phyloP scores from a whole-genome alignment of 108 stramenopile species.

The Pseudonitzschia pungens region DNA sequence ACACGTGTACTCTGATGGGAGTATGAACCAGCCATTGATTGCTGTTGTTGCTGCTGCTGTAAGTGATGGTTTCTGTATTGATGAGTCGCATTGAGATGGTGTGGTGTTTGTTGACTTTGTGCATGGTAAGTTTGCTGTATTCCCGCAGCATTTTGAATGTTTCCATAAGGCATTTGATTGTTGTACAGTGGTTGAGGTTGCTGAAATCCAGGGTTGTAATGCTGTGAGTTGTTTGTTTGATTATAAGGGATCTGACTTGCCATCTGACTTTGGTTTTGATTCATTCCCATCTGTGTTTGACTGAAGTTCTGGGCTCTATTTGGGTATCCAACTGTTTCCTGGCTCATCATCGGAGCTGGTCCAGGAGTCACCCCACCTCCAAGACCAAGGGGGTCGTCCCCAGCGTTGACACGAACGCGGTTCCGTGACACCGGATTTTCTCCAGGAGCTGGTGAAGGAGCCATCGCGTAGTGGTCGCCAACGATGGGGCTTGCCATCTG shows the following conservation, averaged over 20 bases:
- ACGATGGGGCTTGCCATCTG: background rate
- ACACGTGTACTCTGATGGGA: background rate
- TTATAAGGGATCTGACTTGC: background rate
- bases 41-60: slow-evolving; percentile 12
- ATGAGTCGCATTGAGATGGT: background rate
- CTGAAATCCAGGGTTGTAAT: background rate
- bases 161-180: background rate
- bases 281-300: background rate
- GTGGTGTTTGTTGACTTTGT: slow-evolving; percentile 1
- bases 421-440: slow-evolving; percentile 42
- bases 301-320: background rate
- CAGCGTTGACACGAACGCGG: slow-evolving; percentile 29
- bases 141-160: background rate
- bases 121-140: background rate
- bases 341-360: slow-evolving; percentile 3
- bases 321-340: background rate
- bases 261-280: background rate
- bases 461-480: slow-evolving; percentile 41
- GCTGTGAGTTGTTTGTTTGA: background rate
- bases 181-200: background rate
- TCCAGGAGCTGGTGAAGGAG: slow-evolving; percentile 62
- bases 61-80: background rate
- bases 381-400: slow-evolving; percentile 50
- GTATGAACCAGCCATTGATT: background rate
- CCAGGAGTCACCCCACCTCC: background rate